Evolutionary conservation across 2,329 filamentous ascomycete species (phyloP).

Genomic region (Diaporthe capsici): DNA sequence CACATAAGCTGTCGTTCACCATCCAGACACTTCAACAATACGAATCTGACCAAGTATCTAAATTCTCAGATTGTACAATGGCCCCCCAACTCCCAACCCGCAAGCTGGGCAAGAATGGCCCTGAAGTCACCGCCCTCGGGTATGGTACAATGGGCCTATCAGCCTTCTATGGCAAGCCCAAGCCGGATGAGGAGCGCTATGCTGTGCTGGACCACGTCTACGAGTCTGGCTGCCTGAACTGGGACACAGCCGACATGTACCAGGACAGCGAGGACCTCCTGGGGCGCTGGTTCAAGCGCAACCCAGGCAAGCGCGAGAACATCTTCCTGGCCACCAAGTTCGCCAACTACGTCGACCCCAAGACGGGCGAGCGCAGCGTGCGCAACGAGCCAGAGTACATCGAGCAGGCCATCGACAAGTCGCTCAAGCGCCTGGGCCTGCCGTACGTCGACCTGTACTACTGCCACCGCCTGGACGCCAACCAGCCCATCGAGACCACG

Average conservation of each 20-base stretch:
- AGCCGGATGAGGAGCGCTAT: constrained; percentile 58
- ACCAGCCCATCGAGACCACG: constrained; percentile 63
- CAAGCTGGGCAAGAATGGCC: constrained; percentile 66
- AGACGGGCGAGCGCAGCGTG: constrained; percentile 42
- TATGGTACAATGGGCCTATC: constrained; percentile 68
- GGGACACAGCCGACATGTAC: constrained; percentile 61
- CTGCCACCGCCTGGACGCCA: constrained; percentile 57
- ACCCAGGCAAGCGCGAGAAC: constrained; percentile 56
- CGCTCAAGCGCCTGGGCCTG: constrained; percentile 56
- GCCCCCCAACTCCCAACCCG: constrained; percentile 51
- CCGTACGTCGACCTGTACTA: constrained; percentile 64
- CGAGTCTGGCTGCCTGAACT: constrained; percentile 58
- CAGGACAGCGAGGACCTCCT: constrained; percentile 62
- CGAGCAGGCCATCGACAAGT: constrained; percentile 56
- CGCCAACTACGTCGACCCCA: constrained; percentile 50
- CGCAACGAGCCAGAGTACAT: constrained; percentile 58
- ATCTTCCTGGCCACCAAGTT: constrained; percentile 70
- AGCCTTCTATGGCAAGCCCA: constrained; percentile 52
- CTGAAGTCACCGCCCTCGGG: constrained; percentile 64
- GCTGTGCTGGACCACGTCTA: constrained; percentile 60
- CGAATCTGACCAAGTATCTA: neutral
- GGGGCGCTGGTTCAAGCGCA: constrained; percentile 62
- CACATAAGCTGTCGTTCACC: neutral
- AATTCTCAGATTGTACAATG: constrained; percentile 20
- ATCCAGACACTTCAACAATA: neutral